Conservation (phyloP, 164 flowering plant genomes). For the Aristolochia fimbriata region DNA sequence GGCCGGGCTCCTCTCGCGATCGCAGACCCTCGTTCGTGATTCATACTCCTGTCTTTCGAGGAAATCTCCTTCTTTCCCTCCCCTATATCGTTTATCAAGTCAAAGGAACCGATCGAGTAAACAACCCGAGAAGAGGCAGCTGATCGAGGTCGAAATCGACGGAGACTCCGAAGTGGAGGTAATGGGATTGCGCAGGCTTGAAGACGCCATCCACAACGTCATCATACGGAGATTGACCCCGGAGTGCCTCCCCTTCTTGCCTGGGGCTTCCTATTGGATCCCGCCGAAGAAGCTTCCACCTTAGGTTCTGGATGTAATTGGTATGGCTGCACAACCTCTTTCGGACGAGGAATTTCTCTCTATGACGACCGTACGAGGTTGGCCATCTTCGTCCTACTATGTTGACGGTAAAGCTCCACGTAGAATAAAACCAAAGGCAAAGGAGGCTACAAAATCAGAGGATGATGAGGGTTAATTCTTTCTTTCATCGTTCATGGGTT, state of each 20-base stretch:
- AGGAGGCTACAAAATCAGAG: constrained; percentile 13
- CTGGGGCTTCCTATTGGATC: constrained; percentile 83
- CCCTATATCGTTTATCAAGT: constrained; percentile 9
- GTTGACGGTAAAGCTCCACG: constrained; percentile 35
- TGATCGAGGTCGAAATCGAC: constrained; percentile 37
- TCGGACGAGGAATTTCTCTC: constrained; percentile 39
- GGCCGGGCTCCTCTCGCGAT: constrained; percentile 33
- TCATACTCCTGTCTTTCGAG: constrained; percentile 1
- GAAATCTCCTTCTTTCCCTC: constrained; percentile 6
- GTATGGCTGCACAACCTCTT: constrained; percentile 29
- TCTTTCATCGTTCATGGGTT: constrained; percentile 1
- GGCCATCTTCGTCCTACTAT: constrained; percentile 59
- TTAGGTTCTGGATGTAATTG: constrained; percentile 42
- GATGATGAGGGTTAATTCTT: constrained; percentile 18
- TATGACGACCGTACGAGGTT: constrained; percentile 40
- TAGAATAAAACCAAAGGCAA: constrained; percentile 5
- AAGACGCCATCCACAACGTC: constrained; percentile 56
- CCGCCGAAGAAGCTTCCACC: constrained; percentile 31
- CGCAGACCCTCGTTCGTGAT: constrained; percentile 16
- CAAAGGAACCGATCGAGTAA: constrained; percentile 20
- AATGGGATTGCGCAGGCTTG: constrained; percentile 32
- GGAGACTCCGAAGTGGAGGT: constrained; percentile 12
- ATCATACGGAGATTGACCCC: constrained; percentile 52
- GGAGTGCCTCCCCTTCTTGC: constrained; percentile 72
- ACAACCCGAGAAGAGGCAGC: constrained; percentile 19